These are phyloP conservation scores for Paracamarosporium sp. DNA, from an alignment of 2,329 filamentous ascomycete genomes.

Conservation along the genomic window DNA sequence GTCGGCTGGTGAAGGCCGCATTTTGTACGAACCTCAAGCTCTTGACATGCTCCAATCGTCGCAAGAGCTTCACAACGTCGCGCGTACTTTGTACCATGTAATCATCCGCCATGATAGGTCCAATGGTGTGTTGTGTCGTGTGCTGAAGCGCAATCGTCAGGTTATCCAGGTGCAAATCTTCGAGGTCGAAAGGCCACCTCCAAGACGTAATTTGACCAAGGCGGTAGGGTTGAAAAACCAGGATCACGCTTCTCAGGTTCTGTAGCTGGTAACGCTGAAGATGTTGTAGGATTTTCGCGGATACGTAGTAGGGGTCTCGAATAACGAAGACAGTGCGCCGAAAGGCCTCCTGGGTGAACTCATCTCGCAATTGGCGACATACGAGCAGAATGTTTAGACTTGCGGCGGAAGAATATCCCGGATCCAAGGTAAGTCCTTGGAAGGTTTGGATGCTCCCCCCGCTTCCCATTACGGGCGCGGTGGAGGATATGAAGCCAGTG, in stretches of 20 bases:
- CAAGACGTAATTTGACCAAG: constrained; percentile 42
- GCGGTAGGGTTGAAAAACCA: constrained; percentile 35
- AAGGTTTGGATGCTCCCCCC: background rate
- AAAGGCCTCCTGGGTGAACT: constrained; percentile 45
- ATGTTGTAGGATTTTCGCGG: constrained; percentile 14
- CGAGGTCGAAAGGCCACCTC: constrained; percentile 41
- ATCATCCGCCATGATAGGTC: constrained; percentile 40
- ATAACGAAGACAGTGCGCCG: constrained; percentile 44
- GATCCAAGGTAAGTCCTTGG: constrained; percentile 27
- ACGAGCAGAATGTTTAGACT: constrained; percentile 43
- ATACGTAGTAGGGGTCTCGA: constrained; percentile 23
- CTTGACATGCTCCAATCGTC: constrained; percentile 41
- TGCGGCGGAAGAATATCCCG: constrained; percentile 31
- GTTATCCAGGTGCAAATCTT: constrained; percentile 38
- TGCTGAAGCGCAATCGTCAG: constrained; percentile 36
- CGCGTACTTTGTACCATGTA: constrained; percentile 39
- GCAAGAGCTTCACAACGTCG: constrained; percentile 40
- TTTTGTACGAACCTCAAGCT: constrained; percentile 44
- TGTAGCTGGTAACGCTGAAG: constrained; percentile 32
- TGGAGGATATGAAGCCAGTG: constrained; percentile 32
- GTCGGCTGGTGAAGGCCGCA: constrained; percentile 41
- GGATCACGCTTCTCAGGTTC: constrained; percentile 40
- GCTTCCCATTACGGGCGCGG: constrained; percentile 25
- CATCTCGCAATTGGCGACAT: constrained; percentile 47
- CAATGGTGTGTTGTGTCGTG: constrained; percentile 14